Conservation (phyloP, 1,284 basidiomycete genomes). For the Porogramme epimiltina region DNA sequence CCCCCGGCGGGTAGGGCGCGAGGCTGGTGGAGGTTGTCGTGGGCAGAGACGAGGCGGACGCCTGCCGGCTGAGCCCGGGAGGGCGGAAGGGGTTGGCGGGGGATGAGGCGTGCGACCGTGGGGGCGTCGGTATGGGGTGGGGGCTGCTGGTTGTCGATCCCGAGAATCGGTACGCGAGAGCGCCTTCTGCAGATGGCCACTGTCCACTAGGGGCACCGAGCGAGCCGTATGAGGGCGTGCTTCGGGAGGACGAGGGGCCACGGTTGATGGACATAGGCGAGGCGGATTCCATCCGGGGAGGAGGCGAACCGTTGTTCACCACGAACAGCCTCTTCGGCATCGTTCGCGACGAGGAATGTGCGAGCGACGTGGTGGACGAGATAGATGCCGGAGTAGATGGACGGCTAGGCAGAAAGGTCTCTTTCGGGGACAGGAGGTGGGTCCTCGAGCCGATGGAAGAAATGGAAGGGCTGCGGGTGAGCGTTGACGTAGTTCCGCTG, state of each 20-base stretch:
- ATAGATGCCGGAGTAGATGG: constrained; percentile 8
- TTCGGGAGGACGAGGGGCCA: no score
- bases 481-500: constrained; percentile 6
- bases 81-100: no score
- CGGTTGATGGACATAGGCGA: no score
- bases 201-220: no score
- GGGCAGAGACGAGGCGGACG: neutral
- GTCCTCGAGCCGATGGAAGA: constrained; percentile 23
- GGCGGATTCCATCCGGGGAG: no score
- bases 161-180: constrained; percentile 10
- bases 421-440: constrained; percentile 17
- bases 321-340: constrained; percentile 22
- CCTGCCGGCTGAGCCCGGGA: neutral
- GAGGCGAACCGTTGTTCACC: constrained; percentile 7
- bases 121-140: neutral
- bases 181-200: no score
- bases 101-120: no score
- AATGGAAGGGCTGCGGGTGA: constrained; percentile 15
- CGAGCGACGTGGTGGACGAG: constrained; percentile 6
- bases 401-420: constrained; percentile 6
- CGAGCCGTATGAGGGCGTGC: no score
- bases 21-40: neutral
- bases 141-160: constrained; percentile 10
- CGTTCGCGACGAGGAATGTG: constrained; percentile 1
- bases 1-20: neutral